Conservation (phyloP, 1,284 basidiomycete genomes). For the Mycena citricolor region DNA sequence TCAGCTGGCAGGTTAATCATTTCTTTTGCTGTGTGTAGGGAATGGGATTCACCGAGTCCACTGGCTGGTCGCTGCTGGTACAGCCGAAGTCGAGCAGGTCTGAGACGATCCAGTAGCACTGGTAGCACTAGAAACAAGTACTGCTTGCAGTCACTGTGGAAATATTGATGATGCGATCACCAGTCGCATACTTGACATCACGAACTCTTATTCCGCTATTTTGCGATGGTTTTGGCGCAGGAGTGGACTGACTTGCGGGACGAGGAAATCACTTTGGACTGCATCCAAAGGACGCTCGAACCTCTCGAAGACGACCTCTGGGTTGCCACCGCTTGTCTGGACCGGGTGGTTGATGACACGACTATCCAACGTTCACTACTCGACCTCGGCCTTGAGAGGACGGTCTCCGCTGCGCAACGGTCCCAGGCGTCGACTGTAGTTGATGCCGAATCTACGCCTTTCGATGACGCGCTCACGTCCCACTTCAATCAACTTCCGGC, state of each 20-base stretch:
- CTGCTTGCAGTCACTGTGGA: no score
- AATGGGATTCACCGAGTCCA: neutral
- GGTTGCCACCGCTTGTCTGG: slow-evolving; percentile 69
- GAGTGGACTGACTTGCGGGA: slow-evolving; percentile 58
- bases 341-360: slow-evolving; percentile 62
- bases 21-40: slow-evolving; percentile 23
- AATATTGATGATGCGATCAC: no score
- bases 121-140: no score
- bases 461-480: slow-evolving; percentile 37
- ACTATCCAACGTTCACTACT: slow-evolving; percentile 57
- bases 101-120: no score
- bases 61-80: neutral
- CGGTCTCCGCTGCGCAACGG: slow-evolving; percentile 47
- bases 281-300: slow-evolving; percentile 49
- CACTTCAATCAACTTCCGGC: slow-evolving; percentile 53
- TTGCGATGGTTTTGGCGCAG: slow-evolving; percentile 6
- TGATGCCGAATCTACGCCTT: slow-evolving; percentile 24
- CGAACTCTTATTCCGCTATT: no score
- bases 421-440: slow-evolving; percentile 34
- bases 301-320: slow-evolving; percentile 65
- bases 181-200: no score
- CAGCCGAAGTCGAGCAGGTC: neutral
- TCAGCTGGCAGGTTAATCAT: slow-evolving; percentile 33
- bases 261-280: slow-evolving; percentile 50
- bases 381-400: slow-evolving; percentile 60